Conservation (phyloP, 2,329 filamentous ascomycete species). For the Tolypocladium paradoxum region DNA sequence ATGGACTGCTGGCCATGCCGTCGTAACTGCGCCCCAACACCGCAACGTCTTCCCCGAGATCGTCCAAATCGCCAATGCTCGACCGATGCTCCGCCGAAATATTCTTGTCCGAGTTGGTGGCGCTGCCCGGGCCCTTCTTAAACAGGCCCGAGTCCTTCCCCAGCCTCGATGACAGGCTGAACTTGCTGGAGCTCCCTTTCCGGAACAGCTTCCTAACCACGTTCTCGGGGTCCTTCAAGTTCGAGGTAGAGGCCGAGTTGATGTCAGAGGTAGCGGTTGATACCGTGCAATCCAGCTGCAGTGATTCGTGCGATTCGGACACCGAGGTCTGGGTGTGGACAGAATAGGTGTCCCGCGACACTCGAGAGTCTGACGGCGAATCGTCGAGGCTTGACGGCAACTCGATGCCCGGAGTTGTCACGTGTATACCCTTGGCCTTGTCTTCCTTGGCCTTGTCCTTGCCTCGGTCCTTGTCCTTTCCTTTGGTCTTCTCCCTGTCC, state of each 20-base stretch:
- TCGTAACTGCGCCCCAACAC: conserved; percentile 41
- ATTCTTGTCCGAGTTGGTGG: conserved; percentile 47
- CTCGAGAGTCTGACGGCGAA: conserved; percentile 40
- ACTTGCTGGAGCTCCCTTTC: conserved; percentile 56
- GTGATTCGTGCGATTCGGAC: conserved; percentile 49
- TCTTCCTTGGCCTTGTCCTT: conserved; percentile 25
- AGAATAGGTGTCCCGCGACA: conserved; percentile 46
- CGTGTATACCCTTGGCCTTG: conserved; percentile 27
- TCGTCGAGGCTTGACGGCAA: conserved; percentile 27
- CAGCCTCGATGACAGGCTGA: conserved; percentile 46
- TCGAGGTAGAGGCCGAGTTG: conserved; percentile 25
- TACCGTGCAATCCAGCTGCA: conserved; percentile 41
- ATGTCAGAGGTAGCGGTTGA: conserved; percentile 49
- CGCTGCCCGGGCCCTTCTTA: conserved; percentile 49
- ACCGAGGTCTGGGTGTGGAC: conserved; percentile 48
- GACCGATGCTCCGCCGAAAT: conserved; percentile 41
- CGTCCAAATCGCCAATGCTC: conserved; percentile 46
- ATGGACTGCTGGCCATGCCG: conserved; percentile 45
- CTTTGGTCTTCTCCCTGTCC: conserved; percentile 22
- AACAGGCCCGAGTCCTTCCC: conserved; percentile 44
- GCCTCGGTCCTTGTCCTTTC: conserved; percentile 26
- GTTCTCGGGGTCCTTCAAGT: conserved; percentile 41
- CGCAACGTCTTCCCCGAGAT: conserved; percentile 34
- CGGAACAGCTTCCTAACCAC: conserved; percentile 51
- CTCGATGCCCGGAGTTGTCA: conserved; percentile 27